phyloP scores from a whole-genome alignment of 2,329 filamentous ascomycete genomes.

The Fusarium lyarnte region DNA sequence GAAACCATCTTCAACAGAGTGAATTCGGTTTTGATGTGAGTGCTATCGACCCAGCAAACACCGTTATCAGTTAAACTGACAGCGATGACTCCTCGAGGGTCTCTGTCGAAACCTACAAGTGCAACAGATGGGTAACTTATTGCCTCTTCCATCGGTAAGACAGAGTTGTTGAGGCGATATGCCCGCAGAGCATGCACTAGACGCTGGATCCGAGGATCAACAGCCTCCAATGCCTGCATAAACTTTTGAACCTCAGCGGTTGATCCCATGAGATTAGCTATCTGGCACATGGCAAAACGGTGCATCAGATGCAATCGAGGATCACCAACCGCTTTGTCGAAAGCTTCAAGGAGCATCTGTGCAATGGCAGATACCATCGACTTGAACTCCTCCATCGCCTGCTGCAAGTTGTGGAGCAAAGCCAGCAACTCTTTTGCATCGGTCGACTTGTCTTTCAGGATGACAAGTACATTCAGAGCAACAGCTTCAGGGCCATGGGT shows the following conservation, averaged over 20 bases:
- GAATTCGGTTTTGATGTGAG: background rate
- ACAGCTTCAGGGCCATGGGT: background rate
- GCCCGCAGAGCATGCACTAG: background rate
- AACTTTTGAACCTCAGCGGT: background rate
- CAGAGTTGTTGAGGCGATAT: background rate
- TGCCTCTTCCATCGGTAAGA: background rate
- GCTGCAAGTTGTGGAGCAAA: background rate
- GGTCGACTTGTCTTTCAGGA: background rate
- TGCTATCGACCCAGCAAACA: background rate
- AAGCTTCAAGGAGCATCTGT: background rate
- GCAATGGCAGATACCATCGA: background rate
- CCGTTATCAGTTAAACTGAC: background rate
- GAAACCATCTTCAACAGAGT: background rate
- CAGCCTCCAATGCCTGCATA: background rate
- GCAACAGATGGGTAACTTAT: background rate
- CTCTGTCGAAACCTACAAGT: background rate
- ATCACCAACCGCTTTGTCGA: background rate
- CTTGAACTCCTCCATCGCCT: background rate
- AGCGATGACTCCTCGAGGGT: background rate
- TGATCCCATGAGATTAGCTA: background rate
- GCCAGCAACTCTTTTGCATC: background rate
- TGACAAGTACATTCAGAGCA: background rate
- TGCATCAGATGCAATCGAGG: background rate
- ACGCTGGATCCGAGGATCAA: background rate
- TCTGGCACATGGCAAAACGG: background rate